Evolutionary conservation across 257 asterid species (phyloP).

Genomic region (Gentiana straminea): DNA sequence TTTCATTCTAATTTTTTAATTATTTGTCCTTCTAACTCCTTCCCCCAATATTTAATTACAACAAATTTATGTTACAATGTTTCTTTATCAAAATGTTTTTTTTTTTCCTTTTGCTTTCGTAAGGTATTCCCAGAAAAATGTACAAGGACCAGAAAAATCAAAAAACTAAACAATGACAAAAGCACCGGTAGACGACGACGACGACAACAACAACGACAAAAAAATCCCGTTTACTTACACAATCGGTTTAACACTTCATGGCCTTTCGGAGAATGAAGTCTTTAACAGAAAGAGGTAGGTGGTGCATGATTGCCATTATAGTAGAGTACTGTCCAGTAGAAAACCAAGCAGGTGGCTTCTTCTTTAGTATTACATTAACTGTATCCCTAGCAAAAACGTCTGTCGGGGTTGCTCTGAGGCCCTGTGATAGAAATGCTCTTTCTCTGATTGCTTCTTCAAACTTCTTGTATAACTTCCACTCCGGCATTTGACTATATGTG

Average conservation of each 20-base stretch:
- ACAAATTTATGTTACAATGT: too few relatives aligned
- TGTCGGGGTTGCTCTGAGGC: slow-evolving; percentile 52
- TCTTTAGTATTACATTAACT: slow-evolving; percentile 52
- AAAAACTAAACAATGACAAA: too few relatives aligned
- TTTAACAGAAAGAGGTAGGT: slow-evolving; percentile 52
- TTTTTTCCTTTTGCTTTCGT: too few relatives aligned
- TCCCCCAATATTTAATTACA: too few relatives aligned
- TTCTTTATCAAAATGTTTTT: too few relatives aligned
- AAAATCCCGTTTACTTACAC: too few relatives aligned
- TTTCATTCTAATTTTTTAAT: too few relatives aligned
- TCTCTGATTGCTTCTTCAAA: slow-evolving; percentile 55
- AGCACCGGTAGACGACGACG: too few relatives aligned
- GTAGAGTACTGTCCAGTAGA: slow-evolving; percentile 57
- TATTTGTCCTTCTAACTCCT: too few relatives aligned
- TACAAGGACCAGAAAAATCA: too few relatives aligned
- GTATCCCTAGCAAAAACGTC: slow-evolving; percentile 76
- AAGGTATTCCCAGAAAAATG: too few relatives aligned
- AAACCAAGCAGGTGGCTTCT: slow-evolving; percentile 72
- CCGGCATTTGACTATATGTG: slow-evolving; percentile 56
- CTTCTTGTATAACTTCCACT: slow-evolving; percentile 75
- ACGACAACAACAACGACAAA: too few relatives aligned
- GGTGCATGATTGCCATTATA: slow-evolving; percentile 29
- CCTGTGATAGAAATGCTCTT: slow-evolving; percentile 59
- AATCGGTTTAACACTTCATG: slow-evolving; percentile 28
- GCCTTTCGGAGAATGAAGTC: slow-evolving; percentile 45